These are phyloP conservation scores for Penicillium sp. DNA, from an alignment of 2,329 filamentous ascomycete genomes.

Conservation along the genomic window DNA sequence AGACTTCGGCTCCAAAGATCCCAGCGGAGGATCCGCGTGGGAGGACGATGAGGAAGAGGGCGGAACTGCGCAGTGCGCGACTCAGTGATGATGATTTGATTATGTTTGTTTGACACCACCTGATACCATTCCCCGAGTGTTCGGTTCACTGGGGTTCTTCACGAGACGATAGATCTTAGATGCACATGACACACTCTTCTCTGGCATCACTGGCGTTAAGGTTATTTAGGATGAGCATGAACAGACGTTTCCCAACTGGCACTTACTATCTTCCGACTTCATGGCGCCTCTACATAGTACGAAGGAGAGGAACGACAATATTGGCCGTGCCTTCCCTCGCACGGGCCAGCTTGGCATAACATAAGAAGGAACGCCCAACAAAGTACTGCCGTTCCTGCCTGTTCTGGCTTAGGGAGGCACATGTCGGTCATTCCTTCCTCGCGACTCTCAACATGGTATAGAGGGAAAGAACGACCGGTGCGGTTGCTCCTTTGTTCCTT, in stretches of 20 bases:
- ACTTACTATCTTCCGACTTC: background rate
- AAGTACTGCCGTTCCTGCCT: background rate
- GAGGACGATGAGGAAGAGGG: constrained; percentile 55
- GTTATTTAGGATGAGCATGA: background rate
- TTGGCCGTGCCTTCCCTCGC: background rate
- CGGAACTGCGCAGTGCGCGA: constrained; percentile 53
- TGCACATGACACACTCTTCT: constrained; percentile 24
- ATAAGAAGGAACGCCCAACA: background rate
- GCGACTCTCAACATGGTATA: background rate
- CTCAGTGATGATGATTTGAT: constrained; percentile 45
- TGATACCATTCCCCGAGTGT: constrained; percentile 20
- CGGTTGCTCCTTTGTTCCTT: background rate
- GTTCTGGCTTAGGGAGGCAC: background rate
- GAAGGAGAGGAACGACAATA: background rate
- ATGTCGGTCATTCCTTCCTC: background rate
- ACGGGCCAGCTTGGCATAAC: background rate
- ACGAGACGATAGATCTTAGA: constrained; percentile 27
- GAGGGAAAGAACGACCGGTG: background rate
- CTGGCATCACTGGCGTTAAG: constrained; percentile 38
- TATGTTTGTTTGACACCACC: constrained; percentile 9
- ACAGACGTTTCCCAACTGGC: background rate
- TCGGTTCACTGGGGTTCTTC: constrained; percentile 10
- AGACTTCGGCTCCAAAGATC: constrained; percentile 58
- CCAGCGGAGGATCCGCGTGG: constrained; percentile 50
- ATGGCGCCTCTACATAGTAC: background rate